These are phyloP conservation scores for Periglandula ipomoeae DNA, from an alignment of 2,329 filamentous ascomycete species.

Conservation along the genomic window DNA sequence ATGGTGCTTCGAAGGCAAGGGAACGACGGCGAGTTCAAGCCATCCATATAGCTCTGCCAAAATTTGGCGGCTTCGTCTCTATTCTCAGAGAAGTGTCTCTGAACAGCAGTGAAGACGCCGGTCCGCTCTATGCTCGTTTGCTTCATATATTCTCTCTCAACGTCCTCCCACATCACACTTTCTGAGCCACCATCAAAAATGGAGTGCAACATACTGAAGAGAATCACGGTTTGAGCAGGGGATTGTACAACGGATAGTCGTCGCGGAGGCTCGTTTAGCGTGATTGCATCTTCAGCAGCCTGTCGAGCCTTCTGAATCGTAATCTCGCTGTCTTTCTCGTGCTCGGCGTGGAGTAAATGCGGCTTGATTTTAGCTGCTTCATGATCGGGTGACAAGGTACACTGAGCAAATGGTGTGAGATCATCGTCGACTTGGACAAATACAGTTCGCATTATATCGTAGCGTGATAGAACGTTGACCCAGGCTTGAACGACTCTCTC, in stretches of 20 bases:
- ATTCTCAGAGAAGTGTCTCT: conserved; percentile 11
- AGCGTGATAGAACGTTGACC: background rate
- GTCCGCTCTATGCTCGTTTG: conserved; percentile 8
- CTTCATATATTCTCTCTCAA: conserved; percentile 13
- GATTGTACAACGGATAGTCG: background rate
- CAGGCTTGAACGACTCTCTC: background rate
- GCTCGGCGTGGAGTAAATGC: background rate
- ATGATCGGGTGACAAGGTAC: conserved; percentile 15
- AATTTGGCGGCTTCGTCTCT: conserved; percentile 9
- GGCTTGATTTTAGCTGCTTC: conserved; percentile 1
- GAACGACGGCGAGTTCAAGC: conserved; percentile 10
- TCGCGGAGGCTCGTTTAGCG: background rate
- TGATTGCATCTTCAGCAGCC: conserved; percentile 5
- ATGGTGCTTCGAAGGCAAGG: background rate
- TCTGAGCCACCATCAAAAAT: conserved; percentile 27
- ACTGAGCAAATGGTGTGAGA: conserved; percentile 25
- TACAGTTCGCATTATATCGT: background rate
- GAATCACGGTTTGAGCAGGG: conserved; percentile 9
- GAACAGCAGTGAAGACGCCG: conserved; percentile 9
- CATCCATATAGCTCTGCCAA: conserved; percentile 11
- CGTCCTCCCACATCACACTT: conserved; percentile 23
- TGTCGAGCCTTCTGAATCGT: conserved; percentile 9
- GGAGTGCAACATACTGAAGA: conserved; percentile 27
- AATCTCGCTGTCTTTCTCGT: conserved; percentile 7
- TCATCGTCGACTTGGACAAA: conserved; percentile 15